These are phyloP conservation scores for Colletotrichum coccodes DNA, from an alignment of 2,329 filamentous ascomycete genomes.

Conservation along the genomic window DNA sequence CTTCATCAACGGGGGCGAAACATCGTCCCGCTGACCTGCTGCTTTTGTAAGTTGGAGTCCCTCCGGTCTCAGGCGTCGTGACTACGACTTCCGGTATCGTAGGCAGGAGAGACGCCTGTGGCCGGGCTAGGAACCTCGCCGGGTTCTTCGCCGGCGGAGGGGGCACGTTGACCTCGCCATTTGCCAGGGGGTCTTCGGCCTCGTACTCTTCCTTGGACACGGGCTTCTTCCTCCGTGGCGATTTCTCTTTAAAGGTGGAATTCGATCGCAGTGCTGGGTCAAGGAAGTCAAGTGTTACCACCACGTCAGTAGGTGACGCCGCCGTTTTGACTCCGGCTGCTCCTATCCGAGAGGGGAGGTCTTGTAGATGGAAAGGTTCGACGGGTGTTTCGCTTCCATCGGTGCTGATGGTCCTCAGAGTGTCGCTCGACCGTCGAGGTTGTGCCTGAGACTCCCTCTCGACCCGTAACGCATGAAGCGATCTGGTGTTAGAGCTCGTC, in stretches of 20 bases:
- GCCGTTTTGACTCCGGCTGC: slow-evolving; percentile 47
- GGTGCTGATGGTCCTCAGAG: slow-evolving; percentile 36
- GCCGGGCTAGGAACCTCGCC: slow-evolving; percentile 29
- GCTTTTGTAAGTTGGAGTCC: not conserved
- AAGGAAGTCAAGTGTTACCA: slow-evolving; percentile 37
- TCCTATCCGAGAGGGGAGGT: slow-evolving; percentile 54
- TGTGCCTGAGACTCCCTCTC: slow-evolving; percentile 45
- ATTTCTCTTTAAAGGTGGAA: slow-evolving; percentile 36
- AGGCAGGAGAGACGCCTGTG: slow-evolving; percentile 41
- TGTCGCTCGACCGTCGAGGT: slow-evolving; percentile 41
- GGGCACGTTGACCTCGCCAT: slow-evolving; percentile 36
- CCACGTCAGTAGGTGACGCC: slow-evolving; percentile 41
- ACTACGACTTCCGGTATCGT: slow-evolving; percentile 53
- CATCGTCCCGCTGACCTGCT: slow-evolving; percentile 3
- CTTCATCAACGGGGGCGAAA: slow-evolving; percentile 45
- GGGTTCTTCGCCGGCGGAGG: slow-evolving; percentile 44
- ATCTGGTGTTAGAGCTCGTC: slow-evolving; percentile 68
- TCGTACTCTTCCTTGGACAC: slow-evolving; percentile 19
- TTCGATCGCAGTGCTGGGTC: slow-evolving; percentile 37
- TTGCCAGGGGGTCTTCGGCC: not conserved
- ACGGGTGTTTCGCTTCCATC: slow-evolving; percentile 52
- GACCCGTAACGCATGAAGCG: slow-evolving; percentile 38
- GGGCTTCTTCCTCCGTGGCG: slow-evolving; percentile 8
- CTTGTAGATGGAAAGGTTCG: slow-evolving; percentile 62
- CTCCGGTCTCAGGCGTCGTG: slow-evolving; percentile 27